Conservation (phyloP, 176 grass and related monocot species). For the Typha latifolia region DNA sequence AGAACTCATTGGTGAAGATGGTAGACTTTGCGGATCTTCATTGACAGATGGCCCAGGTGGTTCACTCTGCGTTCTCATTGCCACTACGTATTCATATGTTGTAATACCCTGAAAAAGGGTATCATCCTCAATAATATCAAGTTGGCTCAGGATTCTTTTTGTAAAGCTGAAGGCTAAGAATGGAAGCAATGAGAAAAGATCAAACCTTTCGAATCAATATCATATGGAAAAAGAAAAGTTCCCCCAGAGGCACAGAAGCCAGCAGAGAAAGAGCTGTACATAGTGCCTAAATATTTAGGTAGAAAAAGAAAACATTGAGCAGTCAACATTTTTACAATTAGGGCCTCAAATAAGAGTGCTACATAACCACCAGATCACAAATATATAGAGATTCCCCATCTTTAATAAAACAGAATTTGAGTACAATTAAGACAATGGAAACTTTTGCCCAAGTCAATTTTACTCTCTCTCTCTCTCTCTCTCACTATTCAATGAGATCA, state of each 20-base stretch:
- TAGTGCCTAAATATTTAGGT: conserved; percentile 4
- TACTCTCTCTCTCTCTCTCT: no score
- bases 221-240: conserved; percentile 26
- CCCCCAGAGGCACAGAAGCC: conserved; percentile 20
- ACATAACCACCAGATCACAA: not conserved
- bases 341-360: not conserved
- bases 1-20: conserved; percentile 20
- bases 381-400: no score
- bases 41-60: conserved; percentile 15
- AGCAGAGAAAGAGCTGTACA: conserved; percentile 20
- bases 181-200: not conserved
- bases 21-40: conserved; percentile 18
- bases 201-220: conserved; percentile 20
- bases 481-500: no score
- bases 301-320: not conserved
- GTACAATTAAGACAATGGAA: no score
- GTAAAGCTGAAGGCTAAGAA: not conserved
- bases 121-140: not conserved
- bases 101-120: conserved; percentile 13
- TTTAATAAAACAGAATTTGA: no score
- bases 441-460: no score
- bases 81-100: conserved; percentile 22
- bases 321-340: not conserved
- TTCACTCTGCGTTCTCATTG: conserved; percentile 18
- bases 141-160: not conserved